Percentiles rank a stretch among this genome's conserved stretches.
These are phyloP conservation scores for Claviceps humidiphila DNA, from an alignment of 2,329 filamentous ascomycete species.

Conservation along the genomic window DNA sequence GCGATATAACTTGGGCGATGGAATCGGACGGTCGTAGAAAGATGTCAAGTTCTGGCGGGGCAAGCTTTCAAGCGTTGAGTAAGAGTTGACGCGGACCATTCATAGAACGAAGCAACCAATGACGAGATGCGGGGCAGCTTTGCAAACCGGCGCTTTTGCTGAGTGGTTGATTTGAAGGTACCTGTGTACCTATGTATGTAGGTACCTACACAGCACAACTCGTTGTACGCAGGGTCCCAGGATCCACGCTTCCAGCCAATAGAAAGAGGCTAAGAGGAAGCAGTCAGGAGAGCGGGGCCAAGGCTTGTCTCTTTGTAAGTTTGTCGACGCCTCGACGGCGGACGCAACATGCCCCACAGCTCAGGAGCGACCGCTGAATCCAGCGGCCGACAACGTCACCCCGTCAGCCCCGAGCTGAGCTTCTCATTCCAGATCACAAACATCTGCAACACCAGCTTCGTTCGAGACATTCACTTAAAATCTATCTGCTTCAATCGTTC, in stretches of 20 bases:
- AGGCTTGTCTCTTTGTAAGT: not conserved
- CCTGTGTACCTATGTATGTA: too few relatives aligned
- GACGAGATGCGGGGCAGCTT: not conserved
- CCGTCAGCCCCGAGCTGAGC: conserved; percentile 7
- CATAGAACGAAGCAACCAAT: too few relatives aligned
- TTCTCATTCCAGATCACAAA: conserved; percentile 3
- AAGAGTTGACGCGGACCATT: not conserved
- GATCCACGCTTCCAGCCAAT: too few relatives aligned
- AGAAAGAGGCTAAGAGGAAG: too few relatives aligned
- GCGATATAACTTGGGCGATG: not conserved
- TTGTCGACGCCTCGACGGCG: too few relatives aligned
- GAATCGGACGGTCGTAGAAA: conserved; percentile 3
- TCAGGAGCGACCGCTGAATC: conserved; percentile 1
- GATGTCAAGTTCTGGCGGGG: conserved; percentile 8
- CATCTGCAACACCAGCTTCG: conserved; percentile 4
- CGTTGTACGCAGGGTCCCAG: too few relatives aligned
- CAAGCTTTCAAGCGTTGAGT: conserved; percentile 3
- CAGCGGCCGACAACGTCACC: conserved; percentile 7
- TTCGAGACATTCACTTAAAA: not conserved
- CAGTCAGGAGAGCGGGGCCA: too few relatives aligned
- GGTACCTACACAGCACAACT: too few relatives aligned
- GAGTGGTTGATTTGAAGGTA: too few relatives aligned
- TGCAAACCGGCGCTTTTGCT: not conserved
- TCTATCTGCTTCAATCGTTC: not conserved
- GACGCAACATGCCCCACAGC: conserved; percentile 1